Percentiles rank a stretch among this genome's conserved stretches.
Conservation (phyloP, 1,284 basidiomycete species). For the Apiotrichum mycotoxinovorans region DNA sequence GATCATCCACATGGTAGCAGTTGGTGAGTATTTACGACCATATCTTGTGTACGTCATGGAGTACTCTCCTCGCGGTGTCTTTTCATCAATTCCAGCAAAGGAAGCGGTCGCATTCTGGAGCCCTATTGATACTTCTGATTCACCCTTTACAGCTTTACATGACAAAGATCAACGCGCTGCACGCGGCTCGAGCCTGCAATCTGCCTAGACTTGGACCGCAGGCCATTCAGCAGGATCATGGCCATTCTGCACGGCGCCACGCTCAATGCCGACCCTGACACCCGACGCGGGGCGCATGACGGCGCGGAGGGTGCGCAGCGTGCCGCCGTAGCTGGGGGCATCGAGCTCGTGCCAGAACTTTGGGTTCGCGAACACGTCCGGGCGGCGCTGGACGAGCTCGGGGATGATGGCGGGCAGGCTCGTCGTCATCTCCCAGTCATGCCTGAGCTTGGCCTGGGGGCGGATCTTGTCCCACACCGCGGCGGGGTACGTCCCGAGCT, state of each 20-base stretch:
- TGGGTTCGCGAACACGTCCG: slow-evolving; percentile 3
- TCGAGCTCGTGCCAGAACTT: slow-evolving; percentile 13
- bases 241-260: slow-evolving; percentile 12
- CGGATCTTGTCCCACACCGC: slow-evolving; percentile 8
- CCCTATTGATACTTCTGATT: no score
- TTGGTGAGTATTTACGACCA: no score
- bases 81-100: no score
- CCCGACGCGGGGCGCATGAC: slow-evolving; percentile 1
- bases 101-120: no score
- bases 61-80: no score
- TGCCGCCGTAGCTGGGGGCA: background rate
- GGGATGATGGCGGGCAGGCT: slow-evolving; percentile 1
- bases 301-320: background rate
- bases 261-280: background rate
- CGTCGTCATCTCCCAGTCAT: slow-evolving; percentile 11
- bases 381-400: background rate
- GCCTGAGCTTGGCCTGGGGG: background rate
- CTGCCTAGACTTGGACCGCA: background rate
- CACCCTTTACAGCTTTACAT: no score
- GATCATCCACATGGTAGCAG: no score
- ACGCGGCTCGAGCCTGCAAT: no score
- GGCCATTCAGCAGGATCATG: slow-evolving; percentile 15
- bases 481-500: slow-evolving; percentile 7
- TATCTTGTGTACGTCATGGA: no score
- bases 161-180: no score